A percentile compares a stretch with the other conserved stretches of the same genome.
These are phyloP conservation scores for Penium margaritaceum DNA, from an alignment of 139 green algal species.

Conservation along the genomic window DNA sequence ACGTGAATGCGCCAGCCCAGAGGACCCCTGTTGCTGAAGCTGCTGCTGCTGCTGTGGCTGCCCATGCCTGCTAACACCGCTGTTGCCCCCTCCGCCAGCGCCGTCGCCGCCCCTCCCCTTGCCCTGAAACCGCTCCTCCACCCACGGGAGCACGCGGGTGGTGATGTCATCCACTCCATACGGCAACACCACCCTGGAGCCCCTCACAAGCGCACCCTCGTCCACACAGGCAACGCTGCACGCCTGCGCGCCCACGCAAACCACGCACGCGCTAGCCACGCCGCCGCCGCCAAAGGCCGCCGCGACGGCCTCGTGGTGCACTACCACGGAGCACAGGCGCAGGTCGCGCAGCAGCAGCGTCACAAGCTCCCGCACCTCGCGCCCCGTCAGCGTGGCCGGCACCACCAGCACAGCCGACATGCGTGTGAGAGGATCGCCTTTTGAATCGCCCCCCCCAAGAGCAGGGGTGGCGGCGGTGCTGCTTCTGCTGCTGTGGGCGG, in stretches of 20 bases:
- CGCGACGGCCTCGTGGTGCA: conserved; percentile 40
- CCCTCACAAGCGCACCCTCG: background rate
- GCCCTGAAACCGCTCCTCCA: too few species aligned
- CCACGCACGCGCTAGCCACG: conserved; percentile 25
- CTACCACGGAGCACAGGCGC: conserved; percentile 19
- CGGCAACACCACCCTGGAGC: background rate
- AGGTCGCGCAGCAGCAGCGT: conserved; percentile 13
- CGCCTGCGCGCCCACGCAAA: conserved; percentile 32
- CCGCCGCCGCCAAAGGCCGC: conserved; percentile 27
- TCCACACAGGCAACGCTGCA: conserved; percentile 33
- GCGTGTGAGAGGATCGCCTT: too few species aligned
- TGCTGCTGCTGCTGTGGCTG: too few species aligned
- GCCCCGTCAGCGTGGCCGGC: conserved; percentile 3
- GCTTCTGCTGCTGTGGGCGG: background rate
- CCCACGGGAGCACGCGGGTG: too few species aligned
- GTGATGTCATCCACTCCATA: background rate
- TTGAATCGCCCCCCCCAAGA: too few species aligned
- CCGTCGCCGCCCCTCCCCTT: too few species aligned
- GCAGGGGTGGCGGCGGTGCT: background rate
- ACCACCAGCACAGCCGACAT: conserved; percentile 31
- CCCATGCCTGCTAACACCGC: too few species aligned
- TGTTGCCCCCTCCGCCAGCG: too few species aligned
- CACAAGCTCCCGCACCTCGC: conserved; percentile 38
- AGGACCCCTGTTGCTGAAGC: too few species aligned
- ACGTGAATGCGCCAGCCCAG: too few species aligned